These are phyloP conservation scores for Plasmopara viticola DNA, from an alignment of 352 stramenopile species.

Conservation along the genomic window DNA sequence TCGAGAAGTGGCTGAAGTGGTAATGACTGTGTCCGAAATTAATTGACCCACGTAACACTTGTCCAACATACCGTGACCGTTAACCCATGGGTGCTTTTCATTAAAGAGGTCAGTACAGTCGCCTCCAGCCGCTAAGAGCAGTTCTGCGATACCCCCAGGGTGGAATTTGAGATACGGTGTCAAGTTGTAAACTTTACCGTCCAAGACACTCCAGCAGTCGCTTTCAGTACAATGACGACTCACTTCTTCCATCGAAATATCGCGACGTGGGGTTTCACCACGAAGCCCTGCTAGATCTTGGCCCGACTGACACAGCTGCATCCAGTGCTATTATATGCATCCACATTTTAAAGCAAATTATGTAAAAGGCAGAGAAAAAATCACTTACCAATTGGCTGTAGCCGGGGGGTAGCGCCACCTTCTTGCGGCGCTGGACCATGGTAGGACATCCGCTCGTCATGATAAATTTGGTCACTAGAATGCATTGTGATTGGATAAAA, in stretches of 20 bases:
- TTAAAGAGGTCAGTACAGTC: slow-evolving; percentile 96
- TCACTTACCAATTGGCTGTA: slow-evolving; percentile 86
- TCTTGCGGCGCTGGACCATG: slow-evolving; percentile 60
- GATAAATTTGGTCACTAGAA: neutral
- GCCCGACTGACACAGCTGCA: slow-evolving; percentile 73
- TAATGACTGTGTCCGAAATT: slow-evolving; percentile 41
- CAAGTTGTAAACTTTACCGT: slow-evolving; percentile 94
- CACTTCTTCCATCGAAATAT: slow-evolving; percentile 85
- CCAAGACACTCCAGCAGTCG: slow-evolving; percentile 92
- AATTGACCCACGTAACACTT: slow-evolving; percentile 76
- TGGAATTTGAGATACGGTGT: slow-evolving; percentile 97
- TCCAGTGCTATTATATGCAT: slow-evolving; percentile 80
- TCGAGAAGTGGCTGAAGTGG: slow-evolving; percentile 17
- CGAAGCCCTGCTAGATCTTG: slow-evolving; percentile 83
- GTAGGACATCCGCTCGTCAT: slow-evolving; percentile 45
- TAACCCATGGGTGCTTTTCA: slow-evolving; percentile 95
- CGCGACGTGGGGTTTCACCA: slow-evolving; percentile 41
- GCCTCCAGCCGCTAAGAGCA: slow-evolving; percentile 88
- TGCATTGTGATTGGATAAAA: neutral
- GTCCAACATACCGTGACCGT: slow-evolving; percentile 86
- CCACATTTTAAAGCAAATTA: neutral
- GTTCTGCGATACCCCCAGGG: slow-evolving; percentile 91
- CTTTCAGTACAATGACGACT: slow-evolving; percentile 75
- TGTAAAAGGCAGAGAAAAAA: neutral
- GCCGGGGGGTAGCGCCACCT: slow-evolving; percentile 78